A percentile compares a stretch with the other conserved stretches of the same genome.
Conservation (phyloP, 1,284 basidiomycete genomes). For the Psilocybe mexicana region DNA sequence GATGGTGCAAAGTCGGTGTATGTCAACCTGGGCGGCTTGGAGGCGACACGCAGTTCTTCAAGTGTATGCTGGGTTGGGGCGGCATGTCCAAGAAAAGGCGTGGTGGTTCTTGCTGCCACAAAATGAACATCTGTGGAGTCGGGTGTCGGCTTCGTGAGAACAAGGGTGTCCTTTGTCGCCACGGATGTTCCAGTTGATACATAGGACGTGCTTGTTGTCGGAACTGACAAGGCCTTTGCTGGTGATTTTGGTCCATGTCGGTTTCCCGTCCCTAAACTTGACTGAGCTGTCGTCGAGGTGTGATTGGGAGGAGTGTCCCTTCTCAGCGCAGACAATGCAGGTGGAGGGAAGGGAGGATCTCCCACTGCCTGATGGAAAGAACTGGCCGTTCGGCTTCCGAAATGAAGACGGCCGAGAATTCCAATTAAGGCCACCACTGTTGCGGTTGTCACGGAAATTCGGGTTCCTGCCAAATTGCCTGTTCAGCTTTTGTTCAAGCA, state of each 20-base stretch:
- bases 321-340: constrained; percentile 18
- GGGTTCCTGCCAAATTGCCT: neutral
- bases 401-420: neutral
- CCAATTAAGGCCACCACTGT: neutral
- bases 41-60: constrained; percentile 1
- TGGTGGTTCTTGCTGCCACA: constrained; percentile 15
- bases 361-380: constrained; percentile 21
- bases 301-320: constrained; percentile 1
- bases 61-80: neutral
- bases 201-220: constrained; percentile 7
- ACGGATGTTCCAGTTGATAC: constrained; percentile 15
- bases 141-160: neutral
- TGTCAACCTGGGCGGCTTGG: constrained; percentile 1
- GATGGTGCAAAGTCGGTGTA: constrained; percentile 14
- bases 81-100: constrained; percentile 19
- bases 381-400: neutral
- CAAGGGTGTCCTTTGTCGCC: neutral
- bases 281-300: neutral
- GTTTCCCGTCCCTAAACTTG: constrained; percentile 5
- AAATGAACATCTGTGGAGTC: constrained; percentile 21
- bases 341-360: neutral
- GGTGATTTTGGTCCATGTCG: neutral
- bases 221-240: constrained; percentile 6
- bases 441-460: neutral
- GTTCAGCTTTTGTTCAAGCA: neutral